Base-by-base conservation (phyloP, 2,329 filamentous ascomycete species). In the Hymenotorrendiella dingleyae region DNA sequence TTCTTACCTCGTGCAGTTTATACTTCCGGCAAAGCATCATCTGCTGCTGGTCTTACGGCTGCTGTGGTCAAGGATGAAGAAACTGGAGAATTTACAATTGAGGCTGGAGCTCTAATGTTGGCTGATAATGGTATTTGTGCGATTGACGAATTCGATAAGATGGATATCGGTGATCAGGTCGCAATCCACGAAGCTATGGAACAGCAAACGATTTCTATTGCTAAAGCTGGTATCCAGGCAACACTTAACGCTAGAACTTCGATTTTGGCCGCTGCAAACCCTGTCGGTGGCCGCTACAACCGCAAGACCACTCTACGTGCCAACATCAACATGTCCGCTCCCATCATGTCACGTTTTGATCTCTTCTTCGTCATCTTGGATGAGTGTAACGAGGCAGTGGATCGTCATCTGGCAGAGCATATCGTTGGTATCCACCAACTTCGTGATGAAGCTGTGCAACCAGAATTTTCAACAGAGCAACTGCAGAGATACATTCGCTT, bases 121-220 rank as follows among this genome's bases (percentile, higher is more conserved):
- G 93, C 93, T 17, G 84, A 97, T 59, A 96, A 95, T 54, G 93
- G 93, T 41, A 94, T 97, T 57, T 98, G 93, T 65, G 90, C 89
- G 46, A 98, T 98, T 62, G 93, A 98, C 62, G 93, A 98, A 63
- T 98, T 98, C 57, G 93, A 98, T 78, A 98, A 98, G 71, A 98
- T 98, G 93, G 93, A 98, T 59, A 86, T 98, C 49, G 81, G 72
- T 40, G 93, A 98, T 63, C 93, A 98, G 68, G 93, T 98, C 42
- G 93, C 93, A 53, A 98, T 98, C 59, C 93, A 98, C 76, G 93
- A 98, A 79, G 93, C 93, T 46, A 98, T 98, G 93, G 93, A 98
- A 77, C 93, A 98, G 71, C 93, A 98, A 67, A 98, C 93, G 4
- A 98, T 98, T 53, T 96, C 89, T 7, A 98, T 98, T 58, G 91